Conservation (phyloP, 2,329 filamentous ascomycete species). For the Aspergillus glaucus region DNA sequence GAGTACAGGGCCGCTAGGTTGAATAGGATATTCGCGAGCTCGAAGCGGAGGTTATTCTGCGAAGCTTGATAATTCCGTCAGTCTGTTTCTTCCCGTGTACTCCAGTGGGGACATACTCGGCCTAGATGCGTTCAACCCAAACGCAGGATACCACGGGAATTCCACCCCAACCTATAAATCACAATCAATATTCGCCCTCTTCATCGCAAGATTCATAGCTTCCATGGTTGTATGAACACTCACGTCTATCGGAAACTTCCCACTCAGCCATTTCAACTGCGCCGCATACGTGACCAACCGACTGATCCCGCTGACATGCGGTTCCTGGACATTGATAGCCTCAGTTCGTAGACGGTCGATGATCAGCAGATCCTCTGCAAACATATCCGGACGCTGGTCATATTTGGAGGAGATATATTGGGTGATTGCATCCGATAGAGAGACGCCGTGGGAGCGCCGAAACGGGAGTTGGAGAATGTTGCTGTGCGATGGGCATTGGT, state of each 20-base stretch:
- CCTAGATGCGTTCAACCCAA: constrained; percentile 80
- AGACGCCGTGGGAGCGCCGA: constrained; percentile 72
- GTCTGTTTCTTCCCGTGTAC: not conserved
- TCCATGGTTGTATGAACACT: constrained; percentile 18
- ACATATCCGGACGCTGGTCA: constrained; percentile 98
- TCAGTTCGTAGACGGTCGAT: constrained; percentile 78
- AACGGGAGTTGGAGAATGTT: constrained; percentile 72
- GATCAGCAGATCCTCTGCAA: constrained; percentile 76
- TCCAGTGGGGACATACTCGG: constrained; percentile 41
- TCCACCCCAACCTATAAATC: constrained; percentile 72
- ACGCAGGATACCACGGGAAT: constrained; percentile 90
- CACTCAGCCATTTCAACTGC: constrained; percentile 85
- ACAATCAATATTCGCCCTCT: constrained; percentile 3
- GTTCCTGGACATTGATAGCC: constrained; percentile 82
- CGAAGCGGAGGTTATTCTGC: constrained; percentile 66
- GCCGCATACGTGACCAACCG: constrained; percentile 89
- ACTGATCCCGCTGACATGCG: constrained; percentile 76
- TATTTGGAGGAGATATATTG: constrained; percentile 97
- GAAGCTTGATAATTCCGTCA: constrained; percentile 35
- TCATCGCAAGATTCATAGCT: not conserved
- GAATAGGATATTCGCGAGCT: constrained; percentile 86
- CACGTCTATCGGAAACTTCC: constrained; percentile 94
- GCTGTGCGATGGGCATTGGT: constrained; percentile 17
- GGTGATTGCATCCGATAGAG: constrained; percentile 74
- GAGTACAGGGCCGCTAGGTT: constrained; percentile 92